Evolutionary conservation across 164 flowering plant species (phyloP).

Genomic region (Santalum album): DNA sequence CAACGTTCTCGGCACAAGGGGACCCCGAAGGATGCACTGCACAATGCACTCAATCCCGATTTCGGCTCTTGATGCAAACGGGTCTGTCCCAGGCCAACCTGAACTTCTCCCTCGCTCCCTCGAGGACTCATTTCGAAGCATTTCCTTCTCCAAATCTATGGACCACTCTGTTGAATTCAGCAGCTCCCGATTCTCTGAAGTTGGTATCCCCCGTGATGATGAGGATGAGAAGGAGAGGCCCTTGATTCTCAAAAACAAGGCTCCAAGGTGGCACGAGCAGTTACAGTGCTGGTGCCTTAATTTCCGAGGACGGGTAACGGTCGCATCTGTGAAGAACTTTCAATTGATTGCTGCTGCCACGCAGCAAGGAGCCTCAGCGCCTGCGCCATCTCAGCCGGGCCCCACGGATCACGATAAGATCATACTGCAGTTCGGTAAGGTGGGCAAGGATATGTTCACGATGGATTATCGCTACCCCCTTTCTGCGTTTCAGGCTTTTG

Average conservation of each 20-base stretch:
- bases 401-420: conserved; percentile 25
- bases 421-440: conserved; percentile 35
- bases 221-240: conserved; percentile 21
- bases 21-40: conserved; percentile 38
- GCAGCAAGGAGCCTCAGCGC: conserved; percentile 17
- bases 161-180: conserved; percentile 27
- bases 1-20: conserved; percentile 34
- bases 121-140: conserved; percentile 33
- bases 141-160: conserved; percentile 26
- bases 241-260: conserved; percentile 27
- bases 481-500: conserved; percentile 41
- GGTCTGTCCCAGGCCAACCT: conserved; percentile 25
- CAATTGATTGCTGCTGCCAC: conserved; percentile 29
- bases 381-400: conserved; percentile 17
- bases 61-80: conserved; percentile 25
- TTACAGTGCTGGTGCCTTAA: conserved; percentile 37
- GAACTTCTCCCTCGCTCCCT: conserved; percentile 28
- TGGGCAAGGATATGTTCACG: conserved; percentile 33
- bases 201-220: conserved; percentile 5
- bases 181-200: conserved; percentile 26
- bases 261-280: conserved; percentile 40
- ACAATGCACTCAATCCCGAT: conserved; percentile 37
- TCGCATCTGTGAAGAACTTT: conserved; percentile 37
- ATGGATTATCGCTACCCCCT: conserved; percentile 34
- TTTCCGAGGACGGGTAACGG: conserved; percentile 34